Evolutionary conservation across 306 rosid genomes (phyloP).

Genomic region (Vachellia pachyceras): DNA sequence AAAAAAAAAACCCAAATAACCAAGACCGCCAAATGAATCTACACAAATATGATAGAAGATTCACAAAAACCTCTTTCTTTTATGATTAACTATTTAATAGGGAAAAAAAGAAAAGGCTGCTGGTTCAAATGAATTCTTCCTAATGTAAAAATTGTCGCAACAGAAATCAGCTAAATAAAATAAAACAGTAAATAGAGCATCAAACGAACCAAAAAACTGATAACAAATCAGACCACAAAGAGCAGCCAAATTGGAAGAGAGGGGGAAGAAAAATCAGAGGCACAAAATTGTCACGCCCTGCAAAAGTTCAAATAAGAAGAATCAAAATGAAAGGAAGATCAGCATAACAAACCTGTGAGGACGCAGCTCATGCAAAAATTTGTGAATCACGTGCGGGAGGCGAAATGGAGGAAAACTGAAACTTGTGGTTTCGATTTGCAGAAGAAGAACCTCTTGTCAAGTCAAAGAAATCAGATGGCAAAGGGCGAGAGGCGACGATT

Average conservation of each 20-base stretch:
- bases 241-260: not conserved
- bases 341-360: slow-evolving; percentile 23
- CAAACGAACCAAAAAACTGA: slow-evolving; percentile 7
- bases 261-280: not conserved
- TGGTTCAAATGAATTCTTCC: not conserved
- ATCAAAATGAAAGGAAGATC: slow-evolving; percentile 4
- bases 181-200: slow-evolving; percentile 19
- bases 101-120: not conserved
- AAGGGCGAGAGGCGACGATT: slow-evolving; percentile 32
- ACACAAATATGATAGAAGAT: slow-evolving; percentile 35
- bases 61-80: not conserved
- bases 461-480: slow-evolving; percentile 60
- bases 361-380: slow-evolving; percentile 51
- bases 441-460: slow-evolving; percentile 32
- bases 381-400: slow-evolving; percentile 22
- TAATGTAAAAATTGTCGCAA: not conserved
- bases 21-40: slow-evolving; percentile 13
- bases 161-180: not conserved
- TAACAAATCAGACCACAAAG: slow-evolving; percentile 6
- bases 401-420: slow-evolving; percentile 35
- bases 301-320: not conserved
- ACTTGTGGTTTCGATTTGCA: slow-evolving; percentile 40
- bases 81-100: not conserved
- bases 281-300: slow-evolving; percentile 10
- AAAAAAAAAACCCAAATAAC: not conserved